A percentile compares a stretch with the other conserved stretches of the same genome.
Conservation (phyloP, 2,329 filamentous ascomycete genomes). For the Monilinia vaccinii-corymbosi region DNA sequence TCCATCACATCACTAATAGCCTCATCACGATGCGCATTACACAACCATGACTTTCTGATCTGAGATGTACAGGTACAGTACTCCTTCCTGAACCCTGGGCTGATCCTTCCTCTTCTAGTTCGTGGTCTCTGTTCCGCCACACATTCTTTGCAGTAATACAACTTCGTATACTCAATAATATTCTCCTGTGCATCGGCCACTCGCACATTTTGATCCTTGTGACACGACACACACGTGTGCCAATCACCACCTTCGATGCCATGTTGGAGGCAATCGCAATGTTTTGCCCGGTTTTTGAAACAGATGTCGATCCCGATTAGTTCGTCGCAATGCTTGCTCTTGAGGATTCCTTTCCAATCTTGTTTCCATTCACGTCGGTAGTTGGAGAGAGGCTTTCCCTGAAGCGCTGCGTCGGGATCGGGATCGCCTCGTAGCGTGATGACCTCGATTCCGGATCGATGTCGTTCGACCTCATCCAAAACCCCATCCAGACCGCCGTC, state of each 20-base stretch:
- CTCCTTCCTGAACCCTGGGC: neutral
- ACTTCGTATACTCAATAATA: neutral
- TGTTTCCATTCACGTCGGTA: neutral
- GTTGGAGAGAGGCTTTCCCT: neutral
- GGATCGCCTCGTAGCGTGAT: neutral
- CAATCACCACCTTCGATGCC: neutral
- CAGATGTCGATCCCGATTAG: neutral
- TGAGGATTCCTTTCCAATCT: neutral
- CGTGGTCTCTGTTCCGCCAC: neutral
- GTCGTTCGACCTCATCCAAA: neutral
- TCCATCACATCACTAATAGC: neutral
- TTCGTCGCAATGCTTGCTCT: neutral
- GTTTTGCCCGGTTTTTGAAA: neutral
- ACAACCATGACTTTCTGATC: conserved; percentile 3
- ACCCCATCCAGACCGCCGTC: neutral
- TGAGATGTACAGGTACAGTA: conserved; percentile 1
- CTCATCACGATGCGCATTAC: neutral
- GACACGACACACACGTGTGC: neutral
- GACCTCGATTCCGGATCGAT: neutral
- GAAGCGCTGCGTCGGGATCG: neutral
- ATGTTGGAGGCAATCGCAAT: neutral
- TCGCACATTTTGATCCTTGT: neutral
- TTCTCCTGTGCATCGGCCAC: neutral
- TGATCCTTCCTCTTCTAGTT: neutral
- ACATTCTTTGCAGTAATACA: neutral